Conservation (phyloP, 2,329 filamentous ascomycete genomes). For the Elsinoe ampelina region DNA sequence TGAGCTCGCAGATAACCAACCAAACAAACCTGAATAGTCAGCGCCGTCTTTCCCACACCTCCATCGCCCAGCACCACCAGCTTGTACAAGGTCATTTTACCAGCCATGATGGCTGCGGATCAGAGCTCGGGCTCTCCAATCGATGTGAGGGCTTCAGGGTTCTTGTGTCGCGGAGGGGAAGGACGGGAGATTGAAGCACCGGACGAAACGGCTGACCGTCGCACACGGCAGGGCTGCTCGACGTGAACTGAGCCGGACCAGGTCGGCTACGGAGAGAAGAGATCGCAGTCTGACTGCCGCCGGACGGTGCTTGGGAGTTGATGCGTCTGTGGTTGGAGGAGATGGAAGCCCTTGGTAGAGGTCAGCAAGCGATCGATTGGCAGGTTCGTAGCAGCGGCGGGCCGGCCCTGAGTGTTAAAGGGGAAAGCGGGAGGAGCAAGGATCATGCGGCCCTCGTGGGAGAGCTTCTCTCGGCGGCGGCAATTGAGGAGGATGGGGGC, state of each 20-base stretch:
- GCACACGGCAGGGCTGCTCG: slow-evolving; percentile 3
- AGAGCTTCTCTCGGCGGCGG: not conserved
- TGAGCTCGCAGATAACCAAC: not conserved
- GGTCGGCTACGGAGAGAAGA: not conserved
- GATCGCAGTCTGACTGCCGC: slow-evolving; percentile 1
- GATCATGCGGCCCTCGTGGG: slow-evolving; percentile 6
- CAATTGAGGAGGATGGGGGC: not conserved
- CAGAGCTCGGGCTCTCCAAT: slow-evolving; percentile 6
- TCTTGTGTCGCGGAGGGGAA: not conserved
- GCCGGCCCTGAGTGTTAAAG: slow-evolving; percentile 5
- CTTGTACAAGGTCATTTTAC: slow-evolving; percentile 55
- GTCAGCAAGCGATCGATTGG: slow-evolving; percentile 10
- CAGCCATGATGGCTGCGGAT: slow-evolving; percentile 16
- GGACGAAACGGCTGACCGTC: slow-evolving; percentile 10
- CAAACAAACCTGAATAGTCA: slow-evolving; percentile 67
- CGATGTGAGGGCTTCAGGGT: not conserved
- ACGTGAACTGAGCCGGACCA: not conserved
- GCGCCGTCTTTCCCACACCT: slow-evolving; percentile 97
- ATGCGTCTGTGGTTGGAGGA: slow-evolving; percentile 3
- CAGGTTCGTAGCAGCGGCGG: slow-evolving; percentile 6
- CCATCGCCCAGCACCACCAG: slow-evolving; percentile 94
- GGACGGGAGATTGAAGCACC: not conserved
- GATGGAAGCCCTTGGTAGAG: slow-evolving; percentile 3
- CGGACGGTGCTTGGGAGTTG: slow-evolving; percentile 5
- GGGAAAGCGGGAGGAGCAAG: slow-evolving; percentile 10